Evolutionary conservation across 768 basidiomycete species (phyloP), one percentile per base, ranked within the genome.

Genomic region (Phylloporus sp.): DNA sequence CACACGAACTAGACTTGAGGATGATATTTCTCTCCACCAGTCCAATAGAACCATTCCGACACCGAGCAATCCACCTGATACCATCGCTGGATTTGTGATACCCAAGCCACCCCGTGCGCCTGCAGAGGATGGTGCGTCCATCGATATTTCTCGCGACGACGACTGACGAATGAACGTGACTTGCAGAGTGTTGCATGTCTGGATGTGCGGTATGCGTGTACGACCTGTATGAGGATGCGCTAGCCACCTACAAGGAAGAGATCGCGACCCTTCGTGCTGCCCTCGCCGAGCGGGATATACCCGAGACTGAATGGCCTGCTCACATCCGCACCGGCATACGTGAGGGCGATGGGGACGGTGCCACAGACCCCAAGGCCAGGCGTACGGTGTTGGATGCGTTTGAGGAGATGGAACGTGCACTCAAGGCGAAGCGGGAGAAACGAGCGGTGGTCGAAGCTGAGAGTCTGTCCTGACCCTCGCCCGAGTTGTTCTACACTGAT

Each of bases 181-280:
- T 38, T n/a, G 10, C 57, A 93, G 92, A 93, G 69, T 94, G 92
- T 68, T 95, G 92, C 73, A 95, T 95, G 92, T 92, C 91, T 3
- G 90, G 90, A 27, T 95, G 93, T 62, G 88, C 91, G 0, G 70
- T 94, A n/a, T 95, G 93, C 66, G 87, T 95, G 8, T 90, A 95
- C 69, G 91, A 92, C 59, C 67, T 93, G 23, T 91, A 93, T 69
- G 83, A 88, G 54, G 90, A 92, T 43, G 79, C 85, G 1, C 66
- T 90, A 2, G 72, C 73, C 22, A 73, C 72, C 12, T 92, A 92
- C 71, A 76, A 78, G 23, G 74, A 78, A 12, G 75, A 82, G 5
- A 56, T 92, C 0, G 60, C 61, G 3, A 53, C 71, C 0, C 67
- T 93, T 10, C 76, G 79, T n/a, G 42, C 67, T 6, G 72, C 80